Conservation (phyloP, 331 rosid species). For the Ulmus americana region DNA sequence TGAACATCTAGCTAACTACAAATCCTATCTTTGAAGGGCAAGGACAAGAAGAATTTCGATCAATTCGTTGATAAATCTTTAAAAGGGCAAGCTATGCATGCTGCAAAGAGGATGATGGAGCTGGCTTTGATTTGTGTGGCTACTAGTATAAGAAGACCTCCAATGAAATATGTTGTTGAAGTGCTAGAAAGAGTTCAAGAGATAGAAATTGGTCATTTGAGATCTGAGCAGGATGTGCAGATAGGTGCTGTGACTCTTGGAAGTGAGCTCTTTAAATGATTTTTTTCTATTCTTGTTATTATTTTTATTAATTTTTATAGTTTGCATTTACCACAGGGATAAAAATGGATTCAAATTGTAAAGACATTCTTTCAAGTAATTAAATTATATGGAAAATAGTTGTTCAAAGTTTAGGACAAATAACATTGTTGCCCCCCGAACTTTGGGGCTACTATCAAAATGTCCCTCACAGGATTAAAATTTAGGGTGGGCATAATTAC, state of each 20-base stretch:
- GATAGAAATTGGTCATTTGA: conserved; percentile 33
- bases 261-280: conserved; percentile 63
- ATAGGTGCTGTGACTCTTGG: conserved; percentile 62
- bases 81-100: conserved; percentile 25
- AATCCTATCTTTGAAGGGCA: conserved; percentile 34
- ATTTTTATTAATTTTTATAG: conserved; percentile 12
- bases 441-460: too few relatives aligned
- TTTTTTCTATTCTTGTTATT: conserved; percentile 10
- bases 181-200: conserved; percentile 44
- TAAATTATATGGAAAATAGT: conserved; percentile 11
- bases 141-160: conserved; percentile 32
- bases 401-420: not conserved
- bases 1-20: not conserved
- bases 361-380: conserved; percentile 26
- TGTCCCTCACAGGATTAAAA: too few relatives aligned
- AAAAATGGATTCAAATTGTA: conserved; percentile 23
- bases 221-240: conserved; percentile 35
- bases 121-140: conserved; percentile 42
- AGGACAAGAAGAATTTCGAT: conserved; percentile 23
- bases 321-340: conserved; percentile 1
- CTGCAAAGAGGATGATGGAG: conserved; percentile 34
- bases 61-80: conserved; percentile 39
- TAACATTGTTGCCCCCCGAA: not conserved
- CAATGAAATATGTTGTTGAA: conserved; percentile 38
- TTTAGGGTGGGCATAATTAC: too few relatives aligned